phyloP scores from a whole-genome alignment of 139 green algal species.

The Chlamydomonas sphaeroides region DNA sequence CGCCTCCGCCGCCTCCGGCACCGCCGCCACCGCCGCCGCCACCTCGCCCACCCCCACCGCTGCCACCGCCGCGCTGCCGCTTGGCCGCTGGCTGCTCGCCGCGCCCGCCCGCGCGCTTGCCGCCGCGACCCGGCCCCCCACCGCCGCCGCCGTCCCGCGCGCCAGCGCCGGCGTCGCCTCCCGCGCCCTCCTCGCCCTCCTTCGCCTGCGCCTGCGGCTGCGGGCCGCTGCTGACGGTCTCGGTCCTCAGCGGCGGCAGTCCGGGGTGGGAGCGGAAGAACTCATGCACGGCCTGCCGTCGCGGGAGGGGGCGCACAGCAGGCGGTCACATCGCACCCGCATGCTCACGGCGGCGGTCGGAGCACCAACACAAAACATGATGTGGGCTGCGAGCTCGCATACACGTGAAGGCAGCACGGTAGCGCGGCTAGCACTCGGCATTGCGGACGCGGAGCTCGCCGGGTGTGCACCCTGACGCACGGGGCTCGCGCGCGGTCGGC shows the following conservation, averaged over 20 bases:
- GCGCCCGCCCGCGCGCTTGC: background rate
- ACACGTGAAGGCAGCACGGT: too few relatives aligned
- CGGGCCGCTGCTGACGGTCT: background rate
- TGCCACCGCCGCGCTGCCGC: background rate
- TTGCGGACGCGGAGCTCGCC: too few relatives aligned
- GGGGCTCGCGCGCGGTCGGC: too few relatives aligned
- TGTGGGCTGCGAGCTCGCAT: too few relatives aligned
- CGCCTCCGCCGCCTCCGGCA: background rate
- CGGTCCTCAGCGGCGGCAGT: slow-evolving; percentile 43
- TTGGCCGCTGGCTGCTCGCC: background rate
- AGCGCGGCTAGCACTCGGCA: too few relatives aligned
- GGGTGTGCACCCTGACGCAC: too few relatives aligned
- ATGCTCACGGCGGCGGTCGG: too few relatives aligned
- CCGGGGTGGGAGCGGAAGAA: slow-evolving; percentile 52
- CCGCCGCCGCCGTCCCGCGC: background rate
- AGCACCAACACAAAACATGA: too few relatives aligned
- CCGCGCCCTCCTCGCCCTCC: background rate
- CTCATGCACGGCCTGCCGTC: slow-evolving; percentile 42
- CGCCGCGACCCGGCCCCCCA: background rate
- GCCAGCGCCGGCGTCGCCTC: background rate
- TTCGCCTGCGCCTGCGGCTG: background rate
- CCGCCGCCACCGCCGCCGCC: background rate
- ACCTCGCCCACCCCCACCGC: background rate
- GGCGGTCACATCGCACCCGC: too few relatives aligned
- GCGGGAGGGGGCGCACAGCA: background rate